Base-by-base conservation (phyloP, 345 rosid species). In the Triadica sebifera region DNA sequence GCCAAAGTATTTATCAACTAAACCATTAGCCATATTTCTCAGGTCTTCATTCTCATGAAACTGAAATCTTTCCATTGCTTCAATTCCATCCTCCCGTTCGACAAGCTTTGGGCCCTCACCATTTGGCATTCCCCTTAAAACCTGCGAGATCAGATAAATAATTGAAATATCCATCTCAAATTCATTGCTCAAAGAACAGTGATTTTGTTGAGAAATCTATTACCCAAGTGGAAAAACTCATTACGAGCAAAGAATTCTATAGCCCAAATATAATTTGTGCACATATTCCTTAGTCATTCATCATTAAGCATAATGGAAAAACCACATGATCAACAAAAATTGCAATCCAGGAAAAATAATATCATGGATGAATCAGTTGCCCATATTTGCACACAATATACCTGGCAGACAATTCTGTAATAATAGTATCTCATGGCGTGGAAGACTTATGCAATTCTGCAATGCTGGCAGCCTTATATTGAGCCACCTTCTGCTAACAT, bases 21-120 rank as follows among this genome's bases (percentile, higher is more conserved):
- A 81, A 81, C 89, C 88, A 75, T 95, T 95, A 2, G 99, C 98
- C 98, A 93, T 93, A 57, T 84, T 90, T 87, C 98, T 87, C 71
- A 95, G 81, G 79, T 93, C 98, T 71, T 93, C 98, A 49, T 91
- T 95, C 79, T 93, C 97, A 29, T 95, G 99, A 82, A 95, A 95
- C 84, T 95, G 98, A 72, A 89, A 90, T 83, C 93, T 87, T 79
- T 93, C 98, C 97, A 93, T 91, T 57, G 98, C 98, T 64, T 91
- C 97, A 37, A 95, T 95, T n/a, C 99, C 99, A 15, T 95, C 98
- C 81, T 89, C 93, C 81, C 63, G 85, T 83, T 95, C 99, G 41
- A 95, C 96, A 66, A 93, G 93, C 76, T 91, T 91, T 15, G 91
- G 69, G 59, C 99, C 99, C 75, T 93, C 96, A 10, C 89, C 86